Base-by-base conservation (phyloP, 768 basidiomycete genomes). In the Leccinum boreale region DNA sequence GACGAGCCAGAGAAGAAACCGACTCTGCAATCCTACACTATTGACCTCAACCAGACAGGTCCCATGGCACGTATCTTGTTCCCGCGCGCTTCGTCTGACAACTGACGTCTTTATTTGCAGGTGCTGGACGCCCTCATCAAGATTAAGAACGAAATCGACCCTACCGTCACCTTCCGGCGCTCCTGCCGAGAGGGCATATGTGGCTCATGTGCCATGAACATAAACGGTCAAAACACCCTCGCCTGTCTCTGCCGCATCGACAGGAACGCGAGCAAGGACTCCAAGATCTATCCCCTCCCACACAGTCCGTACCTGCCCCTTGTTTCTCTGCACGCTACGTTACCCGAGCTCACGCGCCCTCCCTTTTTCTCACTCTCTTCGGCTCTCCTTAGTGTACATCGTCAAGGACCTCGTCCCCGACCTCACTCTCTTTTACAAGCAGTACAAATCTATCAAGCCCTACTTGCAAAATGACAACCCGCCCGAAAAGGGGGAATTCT, bases 391-490 rank as follows among this genome's bases (percentile, higher is more conserved):
- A 96, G 95, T 97, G 95, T 97, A 96, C 77, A 83, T 98, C 70
- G 94, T 98, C 75, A 98, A 98, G 80, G 97, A 99, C 77, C 87
- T 99, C 68, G 95, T 99, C 3, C 92, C 91, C 19, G 89, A 92
- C 78, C 78, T 91, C 64, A 91, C 90, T 10, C 85, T 85, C 62
- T 95, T 95, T 84, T 95, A 94, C 86, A 98, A 98, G 75, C 97
- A 99, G 73, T 98, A 99, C 90, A 98, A 98, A 78, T 95, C 94
- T 17, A 96, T 99, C 74, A 87, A 99, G 73, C 96, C 96, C 5
- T 98, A 87, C 80, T 82, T 98, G 36, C 88, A 96, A 80, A 94
- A 94, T 74, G 89, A 94, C 73, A 92, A 90, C 73, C 89, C 89
- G 0, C 94, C 94, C 2, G 90, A 80, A 62, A 75, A 85, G 60